Base-by-base conservation (phyloP, 176 grass and related monocot species). In the Lolium rigidum region DNA sequence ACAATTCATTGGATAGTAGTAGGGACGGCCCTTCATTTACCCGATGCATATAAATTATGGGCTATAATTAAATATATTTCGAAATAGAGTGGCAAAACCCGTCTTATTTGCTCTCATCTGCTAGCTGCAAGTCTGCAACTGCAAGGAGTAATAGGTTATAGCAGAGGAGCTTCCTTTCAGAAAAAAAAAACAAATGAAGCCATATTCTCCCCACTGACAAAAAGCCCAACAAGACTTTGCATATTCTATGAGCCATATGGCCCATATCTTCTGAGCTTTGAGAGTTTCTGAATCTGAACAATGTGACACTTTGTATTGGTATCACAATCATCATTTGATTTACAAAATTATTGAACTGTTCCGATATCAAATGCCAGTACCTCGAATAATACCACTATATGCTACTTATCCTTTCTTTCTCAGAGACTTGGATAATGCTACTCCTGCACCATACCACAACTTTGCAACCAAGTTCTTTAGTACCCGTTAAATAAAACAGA, bases 211-310 rank as follows among this genome's bases (percentile, higher is more conserved):
- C 20, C 24, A 70, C 10, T 62, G 50, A 16, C 17, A 9, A 25
- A 39, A 76, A 81, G 14, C 13, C 38, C 2, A 54, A 79, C 0
- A 48, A 67, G 7, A 37, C 22, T 2, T 31, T 0, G 46, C 11
- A 47, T 65, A 73, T 1, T 5, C 21, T 58, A n/a, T 83, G 73
- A 80, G 41, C 80, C 46, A 47, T 47, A 47, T 47, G 51, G 51
- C 51, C 51, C 51, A 54, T 54, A 54, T 17, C 51, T 37, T 57
- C 16, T 54, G 55, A 3, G 28, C 12, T 76, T 47, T 82, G 2
- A 66, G 31, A 49, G 7, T 26, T 54, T 55, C 25, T 54, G 24
- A 18, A 44, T 82, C 49, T 76, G 51, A 41, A 51, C 10, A 78
- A 17, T 70, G 50, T 25, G 20, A 20, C 48, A 71, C 10, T 24